phyloP scores from a whole-genome alignment of 2,329 filamentous ascomycete species.

The Fusarium staphyleae region DNA sequence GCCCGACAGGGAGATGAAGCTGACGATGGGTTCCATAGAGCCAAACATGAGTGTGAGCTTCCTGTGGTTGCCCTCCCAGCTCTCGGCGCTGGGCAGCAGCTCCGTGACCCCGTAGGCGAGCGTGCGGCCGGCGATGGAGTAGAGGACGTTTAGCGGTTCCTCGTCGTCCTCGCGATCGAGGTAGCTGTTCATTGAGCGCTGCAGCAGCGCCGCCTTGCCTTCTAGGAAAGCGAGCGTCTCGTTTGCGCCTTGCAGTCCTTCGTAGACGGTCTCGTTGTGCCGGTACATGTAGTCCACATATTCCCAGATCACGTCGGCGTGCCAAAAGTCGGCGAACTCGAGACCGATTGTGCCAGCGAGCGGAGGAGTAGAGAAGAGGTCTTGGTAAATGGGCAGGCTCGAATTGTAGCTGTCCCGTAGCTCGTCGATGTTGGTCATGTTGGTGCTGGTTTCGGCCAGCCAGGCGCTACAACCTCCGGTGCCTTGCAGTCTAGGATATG shows the following conservation, averaged over 20 bases:
- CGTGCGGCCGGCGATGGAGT: constrained; percentile 61
- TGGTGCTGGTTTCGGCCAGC: constrained; percentile 41
- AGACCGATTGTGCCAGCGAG: constrained; percentile 49
- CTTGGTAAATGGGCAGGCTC: constrained; percentile 52
- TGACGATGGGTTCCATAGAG: constrained; percentile 60
- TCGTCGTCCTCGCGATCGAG: constrained; percentile 56
- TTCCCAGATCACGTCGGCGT: constrained; percentile 63
- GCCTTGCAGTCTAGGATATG: constrained; percentile 47
- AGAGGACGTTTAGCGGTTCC: constrained; percentile 47
- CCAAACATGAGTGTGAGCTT: constrained; percentile 64
- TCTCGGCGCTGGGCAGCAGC: constrained; percentile 53
- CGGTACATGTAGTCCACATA: constrained; percentile 61
- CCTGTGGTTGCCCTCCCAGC: constrained; percentile 46
- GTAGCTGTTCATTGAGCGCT: constrained; percentile 64
- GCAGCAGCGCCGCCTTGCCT: constrained; percentile 70
- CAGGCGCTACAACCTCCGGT: constrained; percentile 50
- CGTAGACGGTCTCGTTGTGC: constrained; percentile 56
- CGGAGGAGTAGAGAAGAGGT: constrained; percentile 49
- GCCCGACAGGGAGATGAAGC: constrained; percentile 60
- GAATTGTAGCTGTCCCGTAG: constrained; percentile 39
- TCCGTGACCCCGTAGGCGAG: constrained; percentile 55
- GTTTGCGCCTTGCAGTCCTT: constrained; percentile 46
- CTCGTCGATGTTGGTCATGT: constrained; percentile 36
- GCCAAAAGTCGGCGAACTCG: constrained; percentile 51
- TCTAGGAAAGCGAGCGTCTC: constrained; percentile 56